phyloP scores from a whole-genome alignment of 306 rosid species.

The Erythrophleum fordii region DNA sequence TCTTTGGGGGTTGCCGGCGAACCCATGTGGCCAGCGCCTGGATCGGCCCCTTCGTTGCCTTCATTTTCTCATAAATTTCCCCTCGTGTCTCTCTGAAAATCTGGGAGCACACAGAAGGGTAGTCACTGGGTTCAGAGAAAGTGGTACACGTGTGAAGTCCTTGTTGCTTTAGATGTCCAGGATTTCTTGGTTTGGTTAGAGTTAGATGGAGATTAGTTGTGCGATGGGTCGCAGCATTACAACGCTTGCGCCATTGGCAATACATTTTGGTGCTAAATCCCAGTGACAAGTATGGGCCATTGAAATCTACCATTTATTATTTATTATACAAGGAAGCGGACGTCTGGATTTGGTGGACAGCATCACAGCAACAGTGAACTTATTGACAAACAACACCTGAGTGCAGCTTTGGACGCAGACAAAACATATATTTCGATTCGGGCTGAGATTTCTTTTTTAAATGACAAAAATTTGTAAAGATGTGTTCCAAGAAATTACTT shows the following conservation, averaged over 20 bases:
- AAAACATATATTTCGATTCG: too few species aligned
- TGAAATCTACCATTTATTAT: too few species aligned
- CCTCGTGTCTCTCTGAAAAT: not conserved
- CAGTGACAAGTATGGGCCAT: not conserved
- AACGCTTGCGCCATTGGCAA: not conserved
- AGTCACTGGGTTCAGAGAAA: not conserved
- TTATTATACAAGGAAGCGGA: too few species aligned
- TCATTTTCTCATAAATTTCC: slow-evolving; percentile 41
- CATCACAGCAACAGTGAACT: not conserved
- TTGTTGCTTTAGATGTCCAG: not conserved
- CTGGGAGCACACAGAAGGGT: not conserved
- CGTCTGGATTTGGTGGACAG: not conserved
- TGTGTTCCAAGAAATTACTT: too few species aligned
- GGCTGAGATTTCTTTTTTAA: too few species aligned
- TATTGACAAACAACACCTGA: too few species aligned
- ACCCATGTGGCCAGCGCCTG: slow-evolving; percentile 62
- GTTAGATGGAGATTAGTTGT: not conserved
- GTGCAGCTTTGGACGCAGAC: too few species aligned
- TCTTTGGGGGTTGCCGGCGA: slow-evolving; percentile 70
- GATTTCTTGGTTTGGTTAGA: not conserved
- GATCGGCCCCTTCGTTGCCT: slow-evolving; percentile 53
- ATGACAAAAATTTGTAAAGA: too few species aligned
- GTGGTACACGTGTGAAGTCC: not conserved
- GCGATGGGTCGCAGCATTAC: not conserved
- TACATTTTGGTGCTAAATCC: not conserved